Evolutionary conservation across 2,329 filamentous ascomycete species (phyloP).

Genomic region (Boeremia lycopersici): DNA sequence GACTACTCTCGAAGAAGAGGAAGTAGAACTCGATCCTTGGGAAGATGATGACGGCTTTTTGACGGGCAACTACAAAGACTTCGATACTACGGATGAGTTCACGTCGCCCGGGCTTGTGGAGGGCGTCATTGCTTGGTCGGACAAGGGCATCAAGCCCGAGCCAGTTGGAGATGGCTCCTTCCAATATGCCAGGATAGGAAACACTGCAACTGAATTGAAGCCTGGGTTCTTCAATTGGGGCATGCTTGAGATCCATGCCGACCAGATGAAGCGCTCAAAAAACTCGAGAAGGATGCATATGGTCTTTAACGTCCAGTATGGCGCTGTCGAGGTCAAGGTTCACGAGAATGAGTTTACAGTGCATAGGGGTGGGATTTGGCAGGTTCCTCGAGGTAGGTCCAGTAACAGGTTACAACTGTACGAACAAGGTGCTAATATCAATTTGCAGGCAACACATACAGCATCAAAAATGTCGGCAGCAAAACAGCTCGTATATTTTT

Average conservation of each 20-base stretch:
- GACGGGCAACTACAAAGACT: conserved; percentile 67
- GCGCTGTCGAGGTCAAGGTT: conserved; percentile 80
- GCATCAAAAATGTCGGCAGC: conserved; percentile 80
- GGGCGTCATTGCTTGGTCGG: conserved; percentile 64
- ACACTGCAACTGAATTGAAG: conserved; percentile 14
- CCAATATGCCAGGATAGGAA: conserved; percentile 83
- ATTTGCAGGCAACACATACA: conserved; percentile 83
- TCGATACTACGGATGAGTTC: conserved; percentile 65
- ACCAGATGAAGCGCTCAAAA: conserved; percentile 84
- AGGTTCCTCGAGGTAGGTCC: conserved; percentile 87
- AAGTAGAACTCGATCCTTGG: conserved; percentile 70
- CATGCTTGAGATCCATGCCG: conserved; percentile 84
- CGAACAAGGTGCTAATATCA: neutral
- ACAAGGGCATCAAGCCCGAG: conserved; percentile 61
- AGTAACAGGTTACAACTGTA: neutral
- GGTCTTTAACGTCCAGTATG: conserved; percentile 88
- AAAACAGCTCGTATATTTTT: conserved; percentile 84
- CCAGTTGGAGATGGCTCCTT: conserved; percentile 73
- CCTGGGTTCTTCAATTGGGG: conserved; percentile 84
- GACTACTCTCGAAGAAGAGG: conserved; percentile 57
- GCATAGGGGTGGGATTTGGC: conserved; percentile 86
- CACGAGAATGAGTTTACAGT: conserved; percentile 80
- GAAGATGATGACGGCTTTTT: conserved; percentile 70
- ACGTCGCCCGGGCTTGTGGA: conserved; percentile 58
- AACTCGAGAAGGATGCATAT: conserved; percentile 97